Conservation (phyloP, 2,329 filamentous ascomycete species). For the Rosellinia necatrix region DNA sequence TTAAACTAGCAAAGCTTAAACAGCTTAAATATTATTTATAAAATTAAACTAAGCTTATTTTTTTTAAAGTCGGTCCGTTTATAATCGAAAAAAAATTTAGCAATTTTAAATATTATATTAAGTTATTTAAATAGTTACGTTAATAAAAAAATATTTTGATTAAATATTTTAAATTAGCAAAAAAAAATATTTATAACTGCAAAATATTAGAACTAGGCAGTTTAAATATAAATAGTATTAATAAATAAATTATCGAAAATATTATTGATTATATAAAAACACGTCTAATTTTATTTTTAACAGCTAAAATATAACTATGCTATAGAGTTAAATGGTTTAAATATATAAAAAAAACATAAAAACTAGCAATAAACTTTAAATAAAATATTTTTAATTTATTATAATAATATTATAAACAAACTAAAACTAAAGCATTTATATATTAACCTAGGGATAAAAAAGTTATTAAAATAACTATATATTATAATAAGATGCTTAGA, state of each 20-base stretch:
- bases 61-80: background rate
- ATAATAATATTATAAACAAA: background rate
- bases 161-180: background rate
- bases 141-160: background rate
- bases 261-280: background rate
- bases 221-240: background rate
- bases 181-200: background rate
- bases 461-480: too few relatives aligned
- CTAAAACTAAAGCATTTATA: background rate
- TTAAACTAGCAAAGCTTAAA: background rate
- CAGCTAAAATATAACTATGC: background rate
- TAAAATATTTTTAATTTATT: background rate
- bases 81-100: background rate
- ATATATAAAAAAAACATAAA: background rate
- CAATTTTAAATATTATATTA: background rate
- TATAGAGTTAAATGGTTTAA: background rate
- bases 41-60: background rate
- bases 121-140: background rate
- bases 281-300: background rate
- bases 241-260: background rate
- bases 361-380: background rate
- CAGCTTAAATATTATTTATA: background rate
- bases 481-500: too few relatives aligned
- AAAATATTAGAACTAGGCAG: background rate
- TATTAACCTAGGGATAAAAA: too few relatives aligned